phyloP scores from a whole-genome alignment of 768 basidiomycete species.

The Glaciozyma martinii region DNA sequence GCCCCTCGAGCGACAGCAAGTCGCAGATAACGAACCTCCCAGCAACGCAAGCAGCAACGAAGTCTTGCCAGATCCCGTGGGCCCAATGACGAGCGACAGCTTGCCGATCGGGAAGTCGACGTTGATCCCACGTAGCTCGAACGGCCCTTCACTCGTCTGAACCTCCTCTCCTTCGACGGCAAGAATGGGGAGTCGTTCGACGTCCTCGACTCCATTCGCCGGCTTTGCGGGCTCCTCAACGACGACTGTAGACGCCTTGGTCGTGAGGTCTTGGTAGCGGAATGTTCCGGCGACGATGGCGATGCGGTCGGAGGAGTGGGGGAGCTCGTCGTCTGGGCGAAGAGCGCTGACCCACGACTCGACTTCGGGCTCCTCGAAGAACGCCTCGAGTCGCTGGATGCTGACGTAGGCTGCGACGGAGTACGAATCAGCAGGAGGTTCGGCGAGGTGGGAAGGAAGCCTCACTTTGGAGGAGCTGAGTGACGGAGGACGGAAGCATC shows the following conservation, averaged over 20 bases:
- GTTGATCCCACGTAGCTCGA: slow-evolving; percentile 47
- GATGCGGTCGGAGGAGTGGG: not conserved
- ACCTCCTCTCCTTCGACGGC: not conserved
- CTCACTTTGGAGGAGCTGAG: slow-evolving; percentile 13
- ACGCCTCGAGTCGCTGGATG: slow-evolving; percentile 38
- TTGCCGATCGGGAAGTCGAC: slow-evolving; percentile 56
- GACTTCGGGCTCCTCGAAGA: slow-evolving; percentile 40
- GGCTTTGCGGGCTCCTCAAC: slow-evolving; percentile 35
- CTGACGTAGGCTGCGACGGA: slow-evolving; percentile 30
- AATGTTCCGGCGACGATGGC: slow-evolving; percentile 32
- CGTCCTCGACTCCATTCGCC: slow-evolving; percentile 36
- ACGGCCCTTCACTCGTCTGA: slow-evolving; percentile 5
- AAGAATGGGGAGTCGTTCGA: not conserved
- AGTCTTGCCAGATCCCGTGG: slow-evolving; percentile 33
- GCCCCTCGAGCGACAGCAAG: too few species aligned
- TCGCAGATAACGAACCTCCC: slow-evolving; percentile 20
- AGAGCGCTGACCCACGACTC: slow-evolving; percentile 38
- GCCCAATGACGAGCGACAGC: slow-evolving; percentile 44
- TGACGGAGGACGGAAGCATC: slow-evolving; percentile 19
- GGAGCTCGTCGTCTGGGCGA: not conserved
- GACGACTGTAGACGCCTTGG: slow-evolving; percentile 13
- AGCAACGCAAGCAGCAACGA: slow-evolving; percentile 29
- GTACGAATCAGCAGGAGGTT: slow-evolving; percentile 12
- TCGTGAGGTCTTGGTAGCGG: slow-evolving; percentile 6
- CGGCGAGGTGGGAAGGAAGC: slow-evolving; percentile 5